phyloP scores from a whole-genome alignment of 1,284 basidiomycete genomes.

The Mycena citricolor region DNA sequence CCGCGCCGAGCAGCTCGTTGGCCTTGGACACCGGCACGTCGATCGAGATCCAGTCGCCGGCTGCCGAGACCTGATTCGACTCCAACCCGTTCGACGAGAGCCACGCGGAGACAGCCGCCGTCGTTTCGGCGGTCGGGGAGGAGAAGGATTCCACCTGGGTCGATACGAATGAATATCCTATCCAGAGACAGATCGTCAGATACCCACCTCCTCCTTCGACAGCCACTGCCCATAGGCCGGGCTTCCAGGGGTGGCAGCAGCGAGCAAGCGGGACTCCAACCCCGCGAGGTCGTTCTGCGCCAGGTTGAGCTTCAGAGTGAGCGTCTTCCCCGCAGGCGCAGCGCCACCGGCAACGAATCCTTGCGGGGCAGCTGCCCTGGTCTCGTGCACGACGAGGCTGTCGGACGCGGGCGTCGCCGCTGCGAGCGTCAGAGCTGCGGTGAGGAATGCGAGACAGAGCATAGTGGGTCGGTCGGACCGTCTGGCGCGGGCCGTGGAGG shows the following conservation, averaged over 20 bases:
- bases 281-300: constrained; percentile 17
- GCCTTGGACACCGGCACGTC: constrained; percentile 1
- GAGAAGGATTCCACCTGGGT: not conserved
- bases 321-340: constrained; percentile 11
- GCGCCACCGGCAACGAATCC: constrained; percentile 15
- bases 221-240: constrained; percentile 4
- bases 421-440: constrained; percentile 17
- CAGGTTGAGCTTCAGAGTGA: constrained; percentile 21
- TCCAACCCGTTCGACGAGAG: constrained; percentile 2
- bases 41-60: constrained; percentile 6
- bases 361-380: constrained; percentile 11
- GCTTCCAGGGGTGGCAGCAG: constrained; percentile 13
- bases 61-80: constrained; percentile 4
- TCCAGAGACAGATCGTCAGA: not conserved
- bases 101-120: constrained; percentile 2
- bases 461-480: too few relatives aligned
- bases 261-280: constrained; percentile 19
- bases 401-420: constrained; percentile 17
- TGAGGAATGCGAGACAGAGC: constrained; percentile 17
- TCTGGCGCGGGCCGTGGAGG: too few relatives aligned
- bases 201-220: constrained; percentile 5
- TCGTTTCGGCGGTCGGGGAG: constrained; percentile 20
- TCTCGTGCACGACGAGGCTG: constrained; percentile 16
- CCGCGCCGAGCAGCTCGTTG: constrained; percentile 5
- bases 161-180: constrained; percentile 4